Base-by-base conservation (phyloP, 345 rosid species). In the Syzygium jambos region DNA sequence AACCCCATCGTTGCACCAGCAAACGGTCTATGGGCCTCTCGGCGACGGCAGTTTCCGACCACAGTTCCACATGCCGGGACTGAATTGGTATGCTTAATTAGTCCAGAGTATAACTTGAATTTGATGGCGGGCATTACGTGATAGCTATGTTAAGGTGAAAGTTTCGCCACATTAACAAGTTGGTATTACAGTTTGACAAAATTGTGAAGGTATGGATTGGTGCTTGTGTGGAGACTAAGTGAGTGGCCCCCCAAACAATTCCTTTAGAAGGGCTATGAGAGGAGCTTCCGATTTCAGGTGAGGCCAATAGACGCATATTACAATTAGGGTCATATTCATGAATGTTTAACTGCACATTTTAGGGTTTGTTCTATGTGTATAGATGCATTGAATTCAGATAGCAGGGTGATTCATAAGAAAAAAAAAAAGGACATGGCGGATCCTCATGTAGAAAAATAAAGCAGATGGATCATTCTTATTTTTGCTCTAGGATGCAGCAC, bases 11-110 rank as follows among this genome's bases (percentile, higher is more conserved):
- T 87, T 90, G 90, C 97, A 92, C 86, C 95, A 90, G 25, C 95
- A 93, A 25, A 8, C 93, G 56, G 83, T 88, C 78, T 29, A 92
- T 54, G 98, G 95, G 84, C 86, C 94, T 34, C 23, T 93, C 25
- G 94, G 95, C 10, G 96, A 96, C 61, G 95, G 93, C 5, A 84
- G 90, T 57, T 92, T 91, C 86, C 91, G 96, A 89, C 93, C 94
- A 82, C 91, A 95, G 34, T 94, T 91, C 86, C 97, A 95, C 86
- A 88, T 93, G 68, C 65, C 95, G 11, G 97, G 96, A 84, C 88
- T 96, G 88, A 97, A 95, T 90, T 96, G 99, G 98, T 94, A 91
- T 89, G 85, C 96, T 83, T 95, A 92, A 84, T 88, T 77, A 78
- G 52, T 63, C 12, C 52, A 65, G 53, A 41, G 86, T 63, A 38